Evolutionary conservation across 2,329 filamentous ascomycete species (phyloP), one percentile per base, ranked within the genome.

Genomic region (Didymella pinodella): DNA sequence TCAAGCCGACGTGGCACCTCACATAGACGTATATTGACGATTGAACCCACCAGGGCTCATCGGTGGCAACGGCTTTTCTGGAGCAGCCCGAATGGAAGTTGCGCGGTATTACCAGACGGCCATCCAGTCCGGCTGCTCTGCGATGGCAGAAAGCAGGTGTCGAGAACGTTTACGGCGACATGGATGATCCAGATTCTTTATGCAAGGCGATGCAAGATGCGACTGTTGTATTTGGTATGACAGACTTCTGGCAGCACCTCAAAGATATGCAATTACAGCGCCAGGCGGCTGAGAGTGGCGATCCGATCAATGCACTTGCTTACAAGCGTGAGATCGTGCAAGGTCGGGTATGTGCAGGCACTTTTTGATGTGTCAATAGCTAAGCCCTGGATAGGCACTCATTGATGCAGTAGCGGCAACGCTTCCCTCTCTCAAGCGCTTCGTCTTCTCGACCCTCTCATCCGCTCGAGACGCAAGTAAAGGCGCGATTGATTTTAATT

Each of bases 361-460:
- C 12, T 5, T 5, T 6, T 29, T 7, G 14, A 25, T 4, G 7
- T 49, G 2, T 14, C 18, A 16, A 38, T 11, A 22, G 22, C 32
- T 38, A 5, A 48, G 78, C 48, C 57, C 81, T 36, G 10, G 12
- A 12, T 16, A 50, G 48, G 25, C 34, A 25, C 34, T 50, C 22
- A 77, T 79, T 10, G 73, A 74, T 7, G 80, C 79, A 1, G 81
- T 79, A 0, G 71, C 75, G 1, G 62, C 69, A 7, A 77, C 65
- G 0, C 8, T 66, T 0, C 73, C 65, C 4, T 55, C 75, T 0
- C 70, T 83, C 1, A 66, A 80, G 45, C 78, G 79, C 41, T 82
- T 78, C 59, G 67, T 83, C 36, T 78, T 80, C 72, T 78, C 74
- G 18, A 82, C 80, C 0, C 67, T 82, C 11, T 78, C 77, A 1